phyloP scores from a whole-genome alignment of 306 rosid genomes.

The Betula pendula region DNA sequence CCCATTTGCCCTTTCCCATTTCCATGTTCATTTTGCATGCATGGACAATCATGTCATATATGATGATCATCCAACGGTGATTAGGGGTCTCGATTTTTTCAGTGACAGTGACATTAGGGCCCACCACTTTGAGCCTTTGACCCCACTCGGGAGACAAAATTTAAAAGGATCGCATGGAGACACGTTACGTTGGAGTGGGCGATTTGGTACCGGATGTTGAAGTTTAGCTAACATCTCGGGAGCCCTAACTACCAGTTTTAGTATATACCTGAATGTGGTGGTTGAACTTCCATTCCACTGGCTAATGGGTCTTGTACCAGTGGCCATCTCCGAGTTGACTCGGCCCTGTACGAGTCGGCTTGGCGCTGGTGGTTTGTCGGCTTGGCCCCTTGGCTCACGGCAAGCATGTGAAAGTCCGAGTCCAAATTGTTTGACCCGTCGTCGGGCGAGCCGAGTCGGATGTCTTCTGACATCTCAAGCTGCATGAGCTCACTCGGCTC shows the following conservation, averaged over 20 bases:
- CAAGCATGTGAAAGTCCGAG: conserved; percentile 63
- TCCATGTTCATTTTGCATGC: too few relatives aligned
- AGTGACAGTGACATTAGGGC: too few relatives aligned
- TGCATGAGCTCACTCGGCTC: conserved; percentile 87
- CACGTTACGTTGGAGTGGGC: too few relatives aligned
- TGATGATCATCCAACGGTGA: background rate
- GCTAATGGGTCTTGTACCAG: conserved; percentile 19
- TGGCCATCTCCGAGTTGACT: conserved; percentile 47
- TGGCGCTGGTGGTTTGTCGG: conserved; percentile 19
- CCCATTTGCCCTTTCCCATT: too few relatives aligned
- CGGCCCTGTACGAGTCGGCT: conserved; percentile 37
- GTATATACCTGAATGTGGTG: conserved; percentile 49
- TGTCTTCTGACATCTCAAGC: conserved; percentile 78
- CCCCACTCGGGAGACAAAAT: background rate
- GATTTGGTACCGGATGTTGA: too few relatives aligned
- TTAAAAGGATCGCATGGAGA: too few relatives aligned
- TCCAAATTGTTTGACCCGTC: conserved; percentile 74
- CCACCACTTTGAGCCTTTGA: too few relatives aligned
- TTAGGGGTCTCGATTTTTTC: background rate
- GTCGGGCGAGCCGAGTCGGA: conserved; percentile 78
- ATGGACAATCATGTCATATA: too few relatives aligned
- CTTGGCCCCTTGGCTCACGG: conserved; percentile 41
- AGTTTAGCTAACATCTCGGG: background rate
- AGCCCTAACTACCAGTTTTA: background rate
- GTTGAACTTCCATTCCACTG: conserved; percentile 35